These are phyloP conservation scores for Chalciporus sp. DNA, from an alignment of 1,284 basidiomycete genomes.

Conservation along the genomic window DNA sequence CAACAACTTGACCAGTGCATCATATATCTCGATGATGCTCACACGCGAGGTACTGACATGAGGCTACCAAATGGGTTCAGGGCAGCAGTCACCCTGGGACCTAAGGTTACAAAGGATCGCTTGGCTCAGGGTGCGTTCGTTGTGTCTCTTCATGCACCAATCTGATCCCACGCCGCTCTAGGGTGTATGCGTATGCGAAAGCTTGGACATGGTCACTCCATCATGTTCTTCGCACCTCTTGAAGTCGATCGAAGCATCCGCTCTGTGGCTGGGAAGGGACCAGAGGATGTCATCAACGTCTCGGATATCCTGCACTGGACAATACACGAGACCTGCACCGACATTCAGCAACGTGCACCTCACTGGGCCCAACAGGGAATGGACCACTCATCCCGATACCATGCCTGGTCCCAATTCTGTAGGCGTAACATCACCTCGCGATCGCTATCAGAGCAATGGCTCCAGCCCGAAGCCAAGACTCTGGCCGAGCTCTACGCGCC, in stretches of 20 bases:
- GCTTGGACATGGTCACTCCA: slow-evolving; percentile 49
- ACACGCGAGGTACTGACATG: slow-evolving; percentile 59
- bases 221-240: slow-evolving; percentile 52
- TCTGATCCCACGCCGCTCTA: slow-evolving; percentile 13
- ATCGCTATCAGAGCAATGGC: slow-evolving; percentile 36
- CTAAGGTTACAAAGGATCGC: slow-evolving; percentile 56
- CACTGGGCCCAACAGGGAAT: slow-evolving; percentile 53
- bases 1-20: too few relatives aligned
- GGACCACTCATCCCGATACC: slow-evolving; percentile 39
- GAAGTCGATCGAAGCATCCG: slow-evolving; percentile 49
- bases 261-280: slow-evolving; percentile 12
- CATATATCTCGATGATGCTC: too few relatives aligned
- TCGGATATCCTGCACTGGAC: slow-evolving; percentile 48
- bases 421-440: not conserved
- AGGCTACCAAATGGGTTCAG: slow-evolving; percentile 47
- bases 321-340: slow-evolving; percentile 46
- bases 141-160: not conserved
- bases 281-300: slow-evolving; percentile 17
- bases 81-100: slow-evolving; percentile 56
- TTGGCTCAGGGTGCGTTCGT: slow-evolving; percentile 49
- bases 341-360: slow-evolving; percentile 42
- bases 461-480: slow-evolving; percentile 41
- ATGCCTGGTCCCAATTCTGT: slow-evolving; percentile 33
- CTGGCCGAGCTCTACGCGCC: slow-evolving; percentile 42
- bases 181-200: slow-evolving; percentile 56